Evolutionary conservation across 2,329 filamentous ascomycete species (phyloP).

Genomic region (Fusarium veterinarium): DNA sequence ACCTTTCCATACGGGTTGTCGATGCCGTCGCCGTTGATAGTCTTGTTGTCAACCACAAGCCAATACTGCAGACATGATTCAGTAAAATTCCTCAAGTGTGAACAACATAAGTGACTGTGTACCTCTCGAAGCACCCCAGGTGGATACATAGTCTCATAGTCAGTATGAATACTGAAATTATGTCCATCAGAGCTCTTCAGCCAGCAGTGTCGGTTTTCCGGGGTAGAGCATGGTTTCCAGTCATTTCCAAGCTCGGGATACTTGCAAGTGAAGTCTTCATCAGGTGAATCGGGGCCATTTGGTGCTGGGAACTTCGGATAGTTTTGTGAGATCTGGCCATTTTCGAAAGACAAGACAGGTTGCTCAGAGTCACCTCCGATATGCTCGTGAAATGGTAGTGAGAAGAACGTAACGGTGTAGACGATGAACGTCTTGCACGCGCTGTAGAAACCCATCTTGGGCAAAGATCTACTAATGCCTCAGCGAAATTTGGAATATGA

Average conservation of each 20-base stretch:
- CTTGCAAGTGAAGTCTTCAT: background rate
- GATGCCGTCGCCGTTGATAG: constrained; percentile 8
- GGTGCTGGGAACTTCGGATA: constrained; percentile 6
- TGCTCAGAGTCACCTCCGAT: background rate
- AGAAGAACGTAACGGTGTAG: background rate
- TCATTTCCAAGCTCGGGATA: constrained; percentile 8
- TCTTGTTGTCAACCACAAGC: background rate
- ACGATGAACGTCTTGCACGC: background rate
- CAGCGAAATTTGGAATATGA: background rate
- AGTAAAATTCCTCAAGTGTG: background rate
- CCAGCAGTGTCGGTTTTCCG: constrained; percentile 1
- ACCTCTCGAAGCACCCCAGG: constrained; percentile 11
- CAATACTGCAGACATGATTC: background rate
- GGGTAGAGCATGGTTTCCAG: constrained; percentile 1
- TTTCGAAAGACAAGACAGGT: background rate
- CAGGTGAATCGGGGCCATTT: constrained; percentile 1
- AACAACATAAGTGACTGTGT: too few species aligned
- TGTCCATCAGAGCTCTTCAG: constrained; percentile 1
- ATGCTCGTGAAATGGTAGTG: background rate
- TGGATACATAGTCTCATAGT: constrained; percentile 7
- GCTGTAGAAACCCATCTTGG: background rate
- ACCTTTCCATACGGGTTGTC: constrained; percentile 9
- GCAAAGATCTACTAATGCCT: background rate
- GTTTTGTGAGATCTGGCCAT: background rate
- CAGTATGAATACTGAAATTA: constrained; percentile 1